Percentiles rank a stretch among this genome's conserved stretches.
Conservation (phyloP, 2,329 filamentous ascomycete species). For the Paracamarosporium sp. region DNA sequence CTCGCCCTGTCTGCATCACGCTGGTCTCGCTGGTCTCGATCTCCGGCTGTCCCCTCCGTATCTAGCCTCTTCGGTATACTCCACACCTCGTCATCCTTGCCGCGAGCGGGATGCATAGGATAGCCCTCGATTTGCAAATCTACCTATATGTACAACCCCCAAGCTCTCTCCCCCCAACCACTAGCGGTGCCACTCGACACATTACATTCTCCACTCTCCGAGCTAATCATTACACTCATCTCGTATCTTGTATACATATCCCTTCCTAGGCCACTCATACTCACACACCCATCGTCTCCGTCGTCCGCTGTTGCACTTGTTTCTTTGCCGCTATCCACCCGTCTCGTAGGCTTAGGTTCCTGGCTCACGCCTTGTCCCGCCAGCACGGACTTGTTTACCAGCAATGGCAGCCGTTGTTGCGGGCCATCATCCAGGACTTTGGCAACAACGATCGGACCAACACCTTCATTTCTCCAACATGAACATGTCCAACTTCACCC, state of each 20-base stretch:
- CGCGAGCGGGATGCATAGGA: slow-evolving; percentile 36
- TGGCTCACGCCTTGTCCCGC: slow-evolving; percentile 25
- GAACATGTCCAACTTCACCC: slow-evolving; percentile 35
- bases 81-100: slow-evolving; percentile 45
- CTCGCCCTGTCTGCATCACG: slow-evolving; percentile 41
- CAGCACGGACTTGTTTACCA: slow-evolving; percentile 27
- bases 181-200: slow-evolving; percentile 28
- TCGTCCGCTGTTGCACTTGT: slow-evolving; percentile 28
- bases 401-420: slow-evolving; percentile 48
- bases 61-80: slow-evolving; percentile 33
- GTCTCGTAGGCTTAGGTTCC: slow-evolving; percentile 22
- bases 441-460: slow-evolving; percentile 42
- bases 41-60: slow-evolving; percentile 35
- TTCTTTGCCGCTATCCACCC: slow-evolving; percentile 23
- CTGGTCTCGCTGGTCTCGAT: slow-evolving; percentile 39
- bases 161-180: slow-evolving; percentile 35
- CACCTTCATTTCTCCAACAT: slow-evolving; percentile 38
- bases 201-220: slow-evolving; percentile 33
- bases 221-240: slow-evolving; percentile 30
- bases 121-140: slow-evolving; percentile 31
- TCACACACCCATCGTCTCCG: slow-evolving; percentile 29
- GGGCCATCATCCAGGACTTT: slow-evolving; percentile 41
- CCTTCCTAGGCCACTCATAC: slow-evolving; percentile 26
- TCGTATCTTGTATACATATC: slow-evolving; percentile 22
- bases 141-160: slow-evolving; percentile 44